Evolutionary conservation across 257 asterid species (phyloP), one percentile per base, ranked within the genome.

Genomic region (Avicennia marina): DNA sequence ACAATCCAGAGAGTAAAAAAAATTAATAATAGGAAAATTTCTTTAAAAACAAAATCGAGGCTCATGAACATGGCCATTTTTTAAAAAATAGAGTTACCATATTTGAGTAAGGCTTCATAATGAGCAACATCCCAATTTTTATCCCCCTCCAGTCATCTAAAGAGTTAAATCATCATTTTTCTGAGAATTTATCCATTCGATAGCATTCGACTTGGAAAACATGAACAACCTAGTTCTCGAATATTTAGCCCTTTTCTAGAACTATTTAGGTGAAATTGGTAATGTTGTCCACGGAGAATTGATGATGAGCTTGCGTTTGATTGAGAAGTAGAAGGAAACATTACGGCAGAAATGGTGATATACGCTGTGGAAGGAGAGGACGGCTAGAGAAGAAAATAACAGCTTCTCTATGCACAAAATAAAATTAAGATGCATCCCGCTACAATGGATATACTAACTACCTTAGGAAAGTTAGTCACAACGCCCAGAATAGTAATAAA

Each of bases 81-180:
- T 76, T 88, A 87, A 29, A 91, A 93, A 68, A 91, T 95, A 62
- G 95, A 91, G 48, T 91, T 94, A 22, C 96, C 96, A 7, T 95
- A 96, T 63, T 53, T 76, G 51, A 91, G 86, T 46, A 91, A 59
- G 62, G 81, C 81, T 57, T 85, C 87, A 57, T 81, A 83, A 53
- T 88, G 90, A 42, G 90, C 64, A 63, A 76, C 59, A 40, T 73
- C 77, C 78, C 66, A 72, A 55, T 81, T 67, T 3, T n/a, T n/a
- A n/a, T n/a, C 62, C 10, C 6, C 72, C 70, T 11, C 42, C 45
- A 6, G 33, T 45, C 5, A 55, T 69, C 48, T 53, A 10, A 39
- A 56, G 20, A 3, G 21, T 22, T 6, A 8, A 38, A 18, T 68
- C 72, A 41, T 57, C 78, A 50, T 65, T 73, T n/a, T 2, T 56